Base-by-base conservation (phyloP, 768 basidiomycete species). In the Roridomyces roridus region DNA sequence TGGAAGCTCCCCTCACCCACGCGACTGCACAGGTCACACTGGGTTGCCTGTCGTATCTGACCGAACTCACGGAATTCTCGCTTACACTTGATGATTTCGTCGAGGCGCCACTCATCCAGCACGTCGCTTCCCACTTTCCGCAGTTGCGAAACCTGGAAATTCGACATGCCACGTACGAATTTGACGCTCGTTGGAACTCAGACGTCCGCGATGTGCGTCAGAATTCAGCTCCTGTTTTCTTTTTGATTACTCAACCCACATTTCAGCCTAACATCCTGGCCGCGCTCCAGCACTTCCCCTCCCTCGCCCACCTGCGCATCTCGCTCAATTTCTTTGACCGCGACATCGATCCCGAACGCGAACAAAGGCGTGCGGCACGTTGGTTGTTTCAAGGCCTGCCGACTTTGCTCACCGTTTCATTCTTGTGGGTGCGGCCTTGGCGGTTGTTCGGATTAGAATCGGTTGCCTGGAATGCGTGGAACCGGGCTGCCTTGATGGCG, bases 151-250 rank as follows among this genome's bases (percentile, higher is more conserved):
- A 35, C 21, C n/a, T 52, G 21, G 40, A 43, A 31, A 17, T 52
- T 1, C 20, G 34, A 3, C 8, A 36, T 31, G 42, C 50, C 6
- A 5, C 23, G 20, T 49, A 42, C 25, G 26, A 20, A 21, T 36
- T 21, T n/a, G n/a, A 46, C 34, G 23, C 1, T 31, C 1, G 17
- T 10, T 9, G 8, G 12, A 21, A 25, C n/a, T 7, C n/a, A 15
- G 54, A 55, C 15, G 54, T 55, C 40, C 46, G 40, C 34, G 46
- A 55, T 8, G 54, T 55, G 37, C 24, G 54, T 55, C 15, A 43
- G 21, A 0, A 21, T 45, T n/a, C 20, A n/a, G 39, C 23, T 42
- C 4, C 26, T 15, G 24, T 3, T n/a, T 14, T 29, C 25, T 18
- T 17, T 17, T 31, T 31, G 25, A 28, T 55, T 17, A 55, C 40